A percentile compares a stretch with the other conserved stretches of the same genome.
Conservation (phyloP, 2,329 filamentous ascomycete species). For the Botrytis elliptica region DNA sequence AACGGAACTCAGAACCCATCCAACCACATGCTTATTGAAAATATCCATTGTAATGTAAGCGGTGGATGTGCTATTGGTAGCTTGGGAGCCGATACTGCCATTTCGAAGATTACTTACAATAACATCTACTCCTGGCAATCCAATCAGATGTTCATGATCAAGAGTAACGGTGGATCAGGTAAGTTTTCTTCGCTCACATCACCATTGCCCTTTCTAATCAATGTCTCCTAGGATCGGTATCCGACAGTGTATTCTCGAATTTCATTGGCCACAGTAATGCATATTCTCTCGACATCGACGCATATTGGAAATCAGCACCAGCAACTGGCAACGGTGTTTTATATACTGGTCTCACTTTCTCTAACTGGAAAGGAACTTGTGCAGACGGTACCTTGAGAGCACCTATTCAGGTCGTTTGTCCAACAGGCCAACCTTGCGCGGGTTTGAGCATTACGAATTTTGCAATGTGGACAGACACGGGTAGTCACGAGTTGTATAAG, state of each 20-base stretch:
- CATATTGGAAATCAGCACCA: slow-evolving; percentile 50
- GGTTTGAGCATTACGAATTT: slow-evolving; percentile 41
- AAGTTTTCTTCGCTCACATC: no score
- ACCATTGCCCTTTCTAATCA: neutral
- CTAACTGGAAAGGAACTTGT: slow-evolving; percentile 53
- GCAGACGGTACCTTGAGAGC: slow-evolving; percentile 37
- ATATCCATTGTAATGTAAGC: slow-evolving; percentile 60
- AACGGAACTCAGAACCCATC: slow-evolving; percentile 31
- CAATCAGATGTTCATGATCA: slow-evolving; percentile 65
- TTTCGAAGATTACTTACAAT: slow-evolving; percentile 54
- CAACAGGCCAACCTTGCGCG: slow-evolving; percentile 28
- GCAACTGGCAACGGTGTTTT: slow-evolving; percentile 52
- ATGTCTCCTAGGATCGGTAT: slow-evolving; percentile 46
- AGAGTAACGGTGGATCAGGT: slow-evolving; percentile 53
- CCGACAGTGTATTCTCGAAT: slow-evolving; percentile 54
- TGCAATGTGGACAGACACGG: slow-evolving; percentile 39
- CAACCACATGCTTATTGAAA: slow-evolving; percentile 53
- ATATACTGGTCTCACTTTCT: slow-evolving; percentile 52
- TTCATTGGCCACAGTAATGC: slow-evolving; percentile 61
- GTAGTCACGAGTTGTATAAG: slow-evolving; percentile 18
- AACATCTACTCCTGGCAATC: slow-evolving; percentile 43
- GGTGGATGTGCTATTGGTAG: slow-evolving; percentile 59
- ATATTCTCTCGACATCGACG: slow-evolving; percentile 56
- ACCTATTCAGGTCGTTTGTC: slow-evolving; percentile 41
- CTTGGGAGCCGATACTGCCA: slow-evolving; percentile 48